phyloP scores from a whole-genome alignment of 2,329 filamentous ascomycete species.

The Septoria linicola region DNA sequence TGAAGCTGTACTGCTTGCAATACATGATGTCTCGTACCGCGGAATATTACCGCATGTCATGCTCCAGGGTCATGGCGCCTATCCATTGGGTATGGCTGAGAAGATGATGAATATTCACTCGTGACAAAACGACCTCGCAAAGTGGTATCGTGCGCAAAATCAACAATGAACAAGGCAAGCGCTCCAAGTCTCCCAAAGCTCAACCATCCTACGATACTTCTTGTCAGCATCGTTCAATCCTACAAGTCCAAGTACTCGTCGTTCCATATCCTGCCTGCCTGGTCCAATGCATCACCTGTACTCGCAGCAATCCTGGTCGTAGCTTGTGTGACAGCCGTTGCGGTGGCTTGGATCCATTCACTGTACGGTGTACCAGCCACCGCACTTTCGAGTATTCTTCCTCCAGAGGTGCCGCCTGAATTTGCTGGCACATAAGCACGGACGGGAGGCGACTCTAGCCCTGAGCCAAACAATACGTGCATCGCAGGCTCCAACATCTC shows the following conservation, averaged over 20 bases:
- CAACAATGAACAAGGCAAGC: slow-evolving; percentile 8
- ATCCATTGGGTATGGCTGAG: neutral
- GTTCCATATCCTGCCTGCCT: slow-evolving; percentile 33
- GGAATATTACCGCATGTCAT: no score
- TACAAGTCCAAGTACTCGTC: slow-evolving; percentile 28
- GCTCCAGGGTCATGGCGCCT: no score
- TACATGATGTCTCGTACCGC: no score
- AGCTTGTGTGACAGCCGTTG: slow-evolving; percentile 16
- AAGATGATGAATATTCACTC: slow-evolving; percentile 1
- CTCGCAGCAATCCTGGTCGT: slow-evolving; percentile 26
- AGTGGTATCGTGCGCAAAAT: slow-evolving; percentile 16
- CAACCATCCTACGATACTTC: neutral
- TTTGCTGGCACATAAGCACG: neutral
- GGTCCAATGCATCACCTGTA: slow-evolving; percentile 30
- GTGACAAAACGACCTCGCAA: neutral
- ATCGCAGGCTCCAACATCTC: slow-evolving; percentile 10
- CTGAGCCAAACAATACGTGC: slow-evolving; percentile 4
- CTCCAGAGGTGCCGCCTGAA: neutral
- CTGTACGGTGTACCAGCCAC: slow-evolving; percentile 4
- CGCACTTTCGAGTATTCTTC: slow-evolving; percentile 2
- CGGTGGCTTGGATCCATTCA: slow-evolving; percentile 18
- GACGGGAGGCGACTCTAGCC: neutral
- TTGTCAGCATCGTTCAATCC: neutral
- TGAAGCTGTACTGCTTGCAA: no score
- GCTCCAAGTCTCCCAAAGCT: neutral